Base-by-base conservation (phyloP, 1,284 basidiomycete species). In the Trichosporon sp. region DNA sequence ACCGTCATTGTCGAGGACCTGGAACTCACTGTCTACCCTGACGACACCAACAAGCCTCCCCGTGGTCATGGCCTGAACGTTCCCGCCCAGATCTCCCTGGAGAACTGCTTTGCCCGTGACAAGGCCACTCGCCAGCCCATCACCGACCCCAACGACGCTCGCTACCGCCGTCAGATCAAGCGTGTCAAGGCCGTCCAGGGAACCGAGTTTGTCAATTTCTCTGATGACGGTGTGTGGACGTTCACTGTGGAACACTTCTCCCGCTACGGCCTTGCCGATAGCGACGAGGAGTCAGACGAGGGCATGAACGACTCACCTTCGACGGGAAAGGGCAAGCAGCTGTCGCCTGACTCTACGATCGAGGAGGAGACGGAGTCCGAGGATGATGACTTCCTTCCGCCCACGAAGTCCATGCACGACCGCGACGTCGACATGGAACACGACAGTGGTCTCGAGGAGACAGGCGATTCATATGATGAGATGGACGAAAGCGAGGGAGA, bases 1-100 rank as follows among this genome's bases (percentile, higher is more conserved):
- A 88, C 95, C 73, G 90, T 99, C 51, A 88, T 91, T 67, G 95
- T 99, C 80, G 92, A 94, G 71, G 91, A 94, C 81, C 92, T 93
- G 85, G 93, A 97, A 82, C 92, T 93, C 78, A 91, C 89, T 70
- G 94, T 99, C 66, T 99, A 99, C 83, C 94, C 95, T 1, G 94
- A 97, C 75, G 90, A 89, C 70, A 89, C 91, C 21, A 90, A 93
- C 80, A 84, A 85, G 73, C 94, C 94, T 79, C 92, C 92, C 1
- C 87, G 89, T 4, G 95, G 96, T 32, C 87, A 90, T 43, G 97
- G 96, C 12, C 86, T 99, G 71, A 99, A 99, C 79, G 93, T 96
- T 14, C 90, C 88, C 35, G 94, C 96, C 21, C 87, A 88, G 71
- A 90, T 99, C 77, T 88, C 89, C 67, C 86, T 99, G 43, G 86